These are phyloP conservation scores for Mycena amicta DNA, from an alignment of 768 basidiomycete genomes.

Conservation along the genomic window DNA sequence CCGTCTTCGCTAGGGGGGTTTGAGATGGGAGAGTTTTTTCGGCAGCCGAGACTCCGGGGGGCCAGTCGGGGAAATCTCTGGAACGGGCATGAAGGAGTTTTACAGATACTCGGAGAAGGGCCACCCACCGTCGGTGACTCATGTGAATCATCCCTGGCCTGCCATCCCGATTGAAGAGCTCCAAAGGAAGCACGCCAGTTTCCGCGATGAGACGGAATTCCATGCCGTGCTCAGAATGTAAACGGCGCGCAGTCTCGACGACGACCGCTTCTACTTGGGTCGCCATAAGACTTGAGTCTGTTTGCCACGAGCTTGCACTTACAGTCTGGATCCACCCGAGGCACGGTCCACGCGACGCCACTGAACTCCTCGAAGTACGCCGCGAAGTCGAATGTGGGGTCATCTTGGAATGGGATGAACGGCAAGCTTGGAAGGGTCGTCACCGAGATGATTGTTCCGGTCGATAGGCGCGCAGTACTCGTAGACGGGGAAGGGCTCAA, in stretches of 20 bases:
- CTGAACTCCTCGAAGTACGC: slow-evolving; percentile 45
- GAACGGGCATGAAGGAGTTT: neutral
- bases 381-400: slow-evolving; percentile 49
- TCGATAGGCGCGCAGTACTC: slow-evolving; percentile 57
- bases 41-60: slow-evolving; percentile 15
- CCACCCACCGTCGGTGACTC: slow-evolving; percentile 20
- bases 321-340: slow-evolving; percentile 39
- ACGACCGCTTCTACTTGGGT: slow-evolving; percentile 55
- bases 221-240: slow-evolving; percentile 42
- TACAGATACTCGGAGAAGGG: neutral
- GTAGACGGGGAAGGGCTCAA: slow-evolving; percentile 42
- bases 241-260: slow-evolving; percentile 46
- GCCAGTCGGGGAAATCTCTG: slow-evolving; percentile 36
- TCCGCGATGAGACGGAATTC: slow-evolving; percentile 49
- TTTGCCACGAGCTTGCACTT: too few species aligned
- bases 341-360: slow-evolving; percentile 51
- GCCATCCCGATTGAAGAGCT: slow-evolving; percentile 31
- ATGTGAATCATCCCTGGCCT: slow-evolving; percentile 30
- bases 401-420: slow-evolving; percentile 68
- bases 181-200: slow-evolving; percentile 47
- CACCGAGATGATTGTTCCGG: slow-evolving; percentile 53
- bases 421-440: slow-evolving; percentile 57
- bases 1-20: slow-evolving; percentile 10
- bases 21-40: slow-evolving; percentile 10
- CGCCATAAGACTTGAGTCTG: too few species aligned